Evolutionary conservation across 768 basidiomycete species (phyloP).

Genomic region (Arthromyces matolae): DNA sequence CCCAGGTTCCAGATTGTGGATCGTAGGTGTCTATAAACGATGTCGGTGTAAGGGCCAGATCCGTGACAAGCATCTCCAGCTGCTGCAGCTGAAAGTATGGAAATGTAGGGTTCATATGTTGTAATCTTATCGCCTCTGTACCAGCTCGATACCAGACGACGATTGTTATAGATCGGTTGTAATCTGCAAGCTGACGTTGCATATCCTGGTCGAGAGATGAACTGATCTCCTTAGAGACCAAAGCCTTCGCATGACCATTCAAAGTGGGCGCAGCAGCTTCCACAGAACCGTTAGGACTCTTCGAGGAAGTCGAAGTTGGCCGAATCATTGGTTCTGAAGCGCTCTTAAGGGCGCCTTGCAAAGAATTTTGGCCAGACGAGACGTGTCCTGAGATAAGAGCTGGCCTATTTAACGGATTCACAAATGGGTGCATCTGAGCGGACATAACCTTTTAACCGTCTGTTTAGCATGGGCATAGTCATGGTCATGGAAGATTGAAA

Average conservation of each 20-base stretch:
- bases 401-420: constrained; percentile 1
- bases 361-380: constrained; percentile 10
- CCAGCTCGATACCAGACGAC: constrained; percentile 70
- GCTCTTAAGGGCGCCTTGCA: constrained; percentile 13
- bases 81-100: constrained; percentile 60
- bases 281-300: constrained; percentile 1
- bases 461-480: background rate
- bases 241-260: background rate
- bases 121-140: constrained; percentile 54
- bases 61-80: constrained; percentile 47
- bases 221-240: background rate
- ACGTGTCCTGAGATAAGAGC: constrained; percentile 6
- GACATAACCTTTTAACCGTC: background rate
- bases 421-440: constrained; percentile 9
- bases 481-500: background rate
- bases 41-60: constrained; percentile 47
- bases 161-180: constrained; percentile 55
- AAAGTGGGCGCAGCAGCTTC: background rate
- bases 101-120: constrained; percentile 56
- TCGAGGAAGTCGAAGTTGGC: constrained; percentile 2
- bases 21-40: constrained; percentile 65
- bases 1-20: constrained; percentile 54
- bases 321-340: constrained; percentile 10
- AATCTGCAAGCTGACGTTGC: constrained; percentile 39
- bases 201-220: constrained; percentile 28